Conservation (phyloP, 345 rosid species). For the Citrus maxima region DNA sequence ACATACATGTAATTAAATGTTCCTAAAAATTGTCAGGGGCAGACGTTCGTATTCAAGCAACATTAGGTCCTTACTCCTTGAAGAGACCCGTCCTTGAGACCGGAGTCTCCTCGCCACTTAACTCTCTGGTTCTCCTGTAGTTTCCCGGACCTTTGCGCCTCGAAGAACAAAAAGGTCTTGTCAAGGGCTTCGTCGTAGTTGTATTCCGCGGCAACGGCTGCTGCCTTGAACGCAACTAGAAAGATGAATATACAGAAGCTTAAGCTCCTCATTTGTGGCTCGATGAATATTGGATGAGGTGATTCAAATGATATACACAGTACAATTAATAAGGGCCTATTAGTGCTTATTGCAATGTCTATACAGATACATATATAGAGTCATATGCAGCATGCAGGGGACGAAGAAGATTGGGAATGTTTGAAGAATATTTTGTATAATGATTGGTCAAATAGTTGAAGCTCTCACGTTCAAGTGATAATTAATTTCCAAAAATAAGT, state of each 20-base stretch:
- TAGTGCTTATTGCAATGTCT: background rate
- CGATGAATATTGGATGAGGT: background rate
- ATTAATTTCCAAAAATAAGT: background rate
- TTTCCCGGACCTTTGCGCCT: conserved; percentile 68
- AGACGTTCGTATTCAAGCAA: no score
- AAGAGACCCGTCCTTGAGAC: conserved; percentile 51
- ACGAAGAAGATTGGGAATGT: background rate
- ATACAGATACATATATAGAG: no score
- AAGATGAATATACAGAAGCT: conserved; percentile 17
- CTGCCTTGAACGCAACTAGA: conserved; percentile 20
- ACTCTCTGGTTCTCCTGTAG: conserved; percentile 45
- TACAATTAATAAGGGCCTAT: background rate
- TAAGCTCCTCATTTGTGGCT: conserved; percentile 13
- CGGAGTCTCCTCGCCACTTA: conserved; percentile 66
- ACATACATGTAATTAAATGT: no score
- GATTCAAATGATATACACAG: background rate
- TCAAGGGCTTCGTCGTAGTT: conserved; percentile 54
- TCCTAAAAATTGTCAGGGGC: no score
- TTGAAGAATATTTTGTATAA: background rate
- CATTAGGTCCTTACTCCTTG: conserved; percentile 32
- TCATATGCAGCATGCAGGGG: background rate
- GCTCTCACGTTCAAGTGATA: conserved; percentile 42
- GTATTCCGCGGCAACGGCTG: conserved; percentile 28
- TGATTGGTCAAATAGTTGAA: conserved; percentile 30
- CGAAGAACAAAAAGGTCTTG: conserved; percentile 62